Conservation (phyloP, 306 rosid genomes). For the Cucurbita ficifolia region DNA sequence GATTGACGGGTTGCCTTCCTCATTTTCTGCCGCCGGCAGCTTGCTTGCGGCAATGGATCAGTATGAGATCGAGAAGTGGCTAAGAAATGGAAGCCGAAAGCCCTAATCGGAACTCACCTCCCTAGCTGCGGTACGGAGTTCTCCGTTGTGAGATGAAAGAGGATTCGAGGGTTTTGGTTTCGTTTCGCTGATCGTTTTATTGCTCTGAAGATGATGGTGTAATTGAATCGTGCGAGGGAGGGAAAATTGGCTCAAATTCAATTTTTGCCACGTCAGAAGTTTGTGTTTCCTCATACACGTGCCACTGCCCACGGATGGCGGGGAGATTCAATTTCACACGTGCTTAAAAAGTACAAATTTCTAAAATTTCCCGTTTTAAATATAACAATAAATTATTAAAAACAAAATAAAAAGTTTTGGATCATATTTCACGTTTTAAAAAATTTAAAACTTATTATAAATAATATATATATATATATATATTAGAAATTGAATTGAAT, state of each 20-base stretch:
- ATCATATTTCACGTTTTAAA: too few species aligned
- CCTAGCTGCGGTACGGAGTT: background rate
- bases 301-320: background rate
- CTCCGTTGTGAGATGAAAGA: background rate
- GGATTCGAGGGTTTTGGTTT: background rate
- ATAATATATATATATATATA: too few species aligned
- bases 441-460: too few species aligned
- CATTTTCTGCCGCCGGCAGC: conserved; percentile 20
- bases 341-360: too few species aligned
- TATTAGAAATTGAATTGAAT: too few species aligned
- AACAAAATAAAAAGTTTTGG: too few species aligned
- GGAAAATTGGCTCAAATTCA: conserved; percentile 7
- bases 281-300: background rate
- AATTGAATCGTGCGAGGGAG: background rate
- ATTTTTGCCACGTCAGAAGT: background rate
- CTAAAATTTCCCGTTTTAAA: too few species aligned
- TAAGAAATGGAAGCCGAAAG: conserved; percentile 1
- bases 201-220: background rate
- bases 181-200: background rate
- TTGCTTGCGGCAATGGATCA: background rate
- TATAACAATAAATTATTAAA: too few species aligned
- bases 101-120: conserved; percentile 7
- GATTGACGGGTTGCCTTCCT: conserved; percentile 55
- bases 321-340: too few species aligned
- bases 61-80: too few species aligned